Evolutionary conservation across 208 protist species (phyloP).

Genomic region (Kentomonas sorsogonicus): DNA sequence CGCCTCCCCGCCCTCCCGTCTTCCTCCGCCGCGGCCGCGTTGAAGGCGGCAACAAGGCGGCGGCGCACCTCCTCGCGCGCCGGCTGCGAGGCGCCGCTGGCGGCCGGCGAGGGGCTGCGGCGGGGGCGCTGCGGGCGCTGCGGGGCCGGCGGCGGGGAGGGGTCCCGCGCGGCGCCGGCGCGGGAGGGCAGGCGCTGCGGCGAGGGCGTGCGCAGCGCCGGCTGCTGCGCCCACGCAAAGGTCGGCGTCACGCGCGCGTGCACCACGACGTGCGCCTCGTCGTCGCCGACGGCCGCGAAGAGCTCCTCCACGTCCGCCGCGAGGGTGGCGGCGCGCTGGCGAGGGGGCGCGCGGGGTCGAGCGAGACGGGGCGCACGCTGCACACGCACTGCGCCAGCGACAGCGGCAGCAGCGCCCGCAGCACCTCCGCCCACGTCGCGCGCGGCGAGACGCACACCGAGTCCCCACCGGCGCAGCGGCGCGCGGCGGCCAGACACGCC

Average conservation of each 20-base stretch:
- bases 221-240: background rate
- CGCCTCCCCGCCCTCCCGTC: background rate
- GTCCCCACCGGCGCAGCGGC: no score
- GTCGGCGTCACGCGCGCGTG: no score
- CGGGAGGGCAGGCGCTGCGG: background rate
- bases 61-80: conserved; percentile 9
- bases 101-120: background rate
- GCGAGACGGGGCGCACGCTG: background rate
- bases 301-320: background rate
- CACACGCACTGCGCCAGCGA: background rate
- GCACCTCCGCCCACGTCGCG: no score
- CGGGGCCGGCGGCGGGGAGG: background rate
- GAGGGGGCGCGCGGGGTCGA: background rate
- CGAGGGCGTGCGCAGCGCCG: background rate
- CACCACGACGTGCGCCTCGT: no score
- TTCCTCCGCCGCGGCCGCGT: background rate
- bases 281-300: background rate
- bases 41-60: conserved; percentile 1
- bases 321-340: background rate
- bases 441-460: no score
- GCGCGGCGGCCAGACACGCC: no score
- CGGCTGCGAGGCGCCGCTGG: background rate
- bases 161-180: no score
- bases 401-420: background rate
- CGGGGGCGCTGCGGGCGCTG: background rate